Base-by-base conservation (phyloP, 2,329 filamentous ascomycete genomes). In the Apiospora kogelbergensis region DNA sequence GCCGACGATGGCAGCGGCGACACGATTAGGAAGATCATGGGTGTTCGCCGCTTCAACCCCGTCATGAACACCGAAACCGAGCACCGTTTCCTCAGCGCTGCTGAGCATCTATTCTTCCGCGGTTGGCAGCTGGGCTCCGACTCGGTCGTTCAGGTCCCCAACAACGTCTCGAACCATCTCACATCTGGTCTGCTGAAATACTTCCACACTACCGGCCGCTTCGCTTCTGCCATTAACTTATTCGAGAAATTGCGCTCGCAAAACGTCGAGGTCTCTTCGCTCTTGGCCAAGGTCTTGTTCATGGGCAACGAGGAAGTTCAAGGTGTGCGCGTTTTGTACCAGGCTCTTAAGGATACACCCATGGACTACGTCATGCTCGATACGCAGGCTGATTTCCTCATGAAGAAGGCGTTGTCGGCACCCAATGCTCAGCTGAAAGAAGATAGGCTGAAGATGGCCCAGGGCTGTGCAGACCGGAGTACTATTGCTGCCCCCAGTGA, bases 311-410 rank as follows among this genome's bases (percentile, higher is more conserved):
- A 99, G 79, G 96, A 99, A 79, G 96, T 99, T n/a, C 91, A 97
- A 74, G 96, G 95, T 1, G 92, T 99, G 41, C 90, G 94, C 71
- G 86, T 97, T 22, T 86, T 99, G 66, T 92, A 97, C 77, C 91
- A 97, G 67, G 93, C 94, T 3, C 87, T 99, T 37, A 92, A 97
- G 79, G 91, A 98, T 74, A 89, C 95, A 0, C 95, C 96, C 0
- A 98, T 99, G 95, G 96, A 99, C 81, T 98, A 98, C 79, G 93
- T 97, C 42, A 91, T 99, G 82, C 90, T 99, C 11, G 95, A 98
- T 76, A 93, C 95, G 60, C 96, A 99, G 80, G 95, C 96, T 22
- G 90, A 94, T 17, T 99, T 98, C 77, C 89, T 97, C 73, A 89
- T 96, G 77, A 91, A 90, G 76, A 99, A 99, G 81, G 93, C 93